Percentiles rank a stretch among this genome's conserved stretches.
Conservation (phyloP, 352 stramenopile genomes). For the Detonula confervacea region DNA sequence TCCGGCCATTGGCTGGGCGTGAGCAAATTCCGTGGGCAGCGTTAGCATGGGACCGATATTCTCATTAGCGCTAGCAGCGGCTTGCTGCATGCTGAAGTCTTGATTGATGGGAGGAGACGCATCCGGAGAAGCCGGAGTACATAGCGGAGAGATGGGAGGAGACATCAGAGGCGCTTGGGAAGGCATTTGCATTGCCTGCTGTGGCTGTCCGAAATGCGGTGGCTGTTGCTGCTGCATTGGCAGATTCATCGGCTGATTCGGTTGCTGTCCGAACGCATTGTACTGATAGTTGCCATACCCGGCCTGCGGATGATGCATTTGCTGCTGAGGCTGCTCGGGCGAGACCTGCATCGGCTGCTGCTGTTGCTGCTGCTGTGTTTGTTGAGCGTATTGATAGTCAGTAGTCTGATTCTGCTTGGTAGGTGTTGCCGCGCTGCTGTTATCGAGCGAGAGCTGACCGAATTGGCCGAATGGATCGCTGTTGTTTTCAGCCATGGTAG, state of each 20-base stretch:
- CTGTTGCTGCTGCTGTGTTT: neutral
- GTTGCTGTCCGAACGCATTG: conserved; percentile 12
- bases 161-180: neutral
- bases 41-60: too few species aligned
- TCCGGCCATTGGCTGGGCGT: neutral
- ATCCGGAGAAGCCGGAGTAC: conserved; percentile 4
- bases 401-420: conserved; percentile 1
- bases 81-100: neutral
- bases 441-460: conserved; percentile 19
- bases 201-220: too few species aligned
- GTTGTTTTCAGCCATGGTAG: conserved; percentile 4
- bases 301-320: neutral
- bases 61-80: neutral
- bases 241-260: neutral
- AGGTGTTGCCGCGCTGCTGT: conserved; percentile 1
- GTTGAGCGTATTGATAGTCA: neutral
- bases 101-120: neutral
- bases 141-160: conserved; percentile 17
- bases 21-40: neutral
- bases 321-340: conserved; percentile 7
- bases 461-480: conserved; percentile 25
- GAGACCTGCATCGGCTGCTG: conserved; percentile 13
- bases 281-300: neutral
- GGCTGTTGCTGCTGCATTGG: neutral
- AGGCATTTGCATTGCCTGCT: neutral